These are phyloP conservation scores for Solanum chiquidenum DNA, from an alignment of 257 asterid species.

Conservation along the genomic window DNA sequence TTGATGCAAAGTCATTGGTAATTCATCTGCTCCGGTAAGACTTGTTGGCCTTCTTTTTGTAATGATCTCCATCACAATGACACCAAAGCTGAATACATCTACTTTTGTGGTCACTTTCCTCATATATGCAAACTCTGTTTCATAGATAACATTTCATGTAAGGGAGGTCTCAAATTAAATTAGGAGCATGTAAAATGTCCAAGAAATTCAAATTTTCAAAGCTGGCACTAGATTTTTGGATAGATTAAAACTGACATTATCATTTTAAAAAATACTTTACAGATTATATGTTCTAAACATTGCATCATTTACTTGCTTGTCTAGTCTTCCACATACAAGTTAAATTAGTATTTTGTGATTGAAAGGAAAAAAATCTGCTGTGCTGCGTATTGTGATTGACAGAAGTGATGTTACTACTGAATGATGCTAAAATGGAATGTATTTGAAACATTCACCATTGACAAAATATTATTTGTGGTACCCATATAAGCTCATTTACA, in stretches of 20 bases:
- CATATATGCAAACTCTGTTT: conserved; percentile 74
- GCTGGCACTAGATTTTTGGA: background rate
- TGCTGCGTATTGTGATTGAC: background rate
- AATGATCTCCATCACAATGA: conserved; percentile 59
- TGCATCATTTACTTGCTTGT: background rate
- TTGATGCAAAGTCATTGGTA: conserved; percentile 50
- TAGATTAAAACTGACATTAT: background rate
- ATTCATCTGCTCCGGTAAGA: conserved; percentile 37
- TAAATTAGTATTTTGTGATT: background rate
- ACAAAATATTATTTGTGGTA: background rate
- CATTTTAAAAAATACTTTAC: background rate
- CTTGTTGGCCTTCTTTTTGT: conserved; percentile 74
- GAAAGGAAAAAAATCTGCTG: background rate
- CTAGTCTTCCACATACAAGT: background rate
- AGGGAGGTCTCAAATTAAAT: background rate
- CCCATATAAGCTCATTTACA: background rate
- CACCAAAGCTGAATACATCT: conserved; percentile 80
- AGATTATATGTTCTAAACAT: background rate
- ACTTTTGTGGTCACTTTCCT: conserved; percentile 62
- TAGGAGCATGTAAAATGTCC: background rate
- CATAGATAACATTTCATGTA: background rate
- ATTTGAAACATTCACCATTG: background rate
- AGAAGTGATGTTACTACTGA: background rate
- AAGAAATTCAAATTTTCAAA: background rate
- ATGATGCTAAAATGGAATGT: background rate